Conservation (phyloP, 495 filamentous ascomycete species). For the Penicillium macrosclerotiorum region DNA sequence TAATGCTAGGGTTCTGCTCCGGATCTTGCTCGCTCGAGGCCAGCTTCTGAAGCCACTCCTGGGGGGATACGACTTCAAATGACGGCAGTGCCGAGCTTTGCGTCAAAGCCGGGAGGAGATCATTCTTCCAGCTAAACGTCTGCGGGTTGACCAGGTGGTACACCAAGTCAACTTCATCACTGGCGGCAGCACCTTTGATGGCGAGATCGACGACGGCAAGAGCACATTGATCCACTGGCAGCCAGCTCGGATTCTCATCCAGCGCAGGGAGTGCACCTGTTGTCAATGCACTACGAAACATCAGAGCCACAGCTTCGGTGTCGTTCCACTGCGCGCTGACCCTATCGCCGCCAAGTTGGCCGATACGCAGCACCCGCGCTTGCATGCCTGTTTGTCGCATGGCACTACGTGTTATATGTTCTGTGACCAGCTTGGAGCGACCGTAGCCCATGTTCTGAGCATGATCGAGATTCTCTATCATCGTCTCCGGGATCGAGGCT, state of each 20-base stretch:
- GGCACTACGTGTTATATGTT: slow-evolving; percentile 48
- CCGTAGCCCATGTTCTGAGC: slow-evolving; percentile 58
- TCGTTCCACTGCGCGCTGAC: slow-evolving; percentile 59
- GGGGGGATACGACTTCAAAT: slow-evolving; percentile 45
- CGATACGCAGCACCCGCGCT: slow-evolving; percentile 52
- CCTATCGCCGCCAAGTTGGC: slow-evolving; percentile 61
- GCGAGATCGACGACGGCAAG: slow-evolving; percentile 27
- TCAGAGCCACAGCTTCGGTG: slow-evolving; percentile 61
- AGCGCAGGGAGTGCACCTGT: slow-evolving; percentile 54
- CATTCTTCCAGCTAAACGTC: slow-evolving; percentile 51
- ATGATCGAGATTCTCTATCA: slow-evolving; percentile 44
- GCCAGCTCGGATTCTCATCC: slow-evolving; percentile 55
- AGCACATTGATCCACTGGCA: slow-evolving; percentile 34
- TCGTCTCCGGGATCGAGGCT: slow-evolving; percentile 43
- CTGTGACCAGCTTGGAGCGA: slow-evolving; percentile 62
- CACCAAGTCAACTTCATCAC: slow-evolving; percentile 29
- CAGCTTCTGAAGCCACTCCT: slow-evolving; percentile 52
- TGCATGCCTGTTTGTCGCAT: slow-evolving; percentile 35
- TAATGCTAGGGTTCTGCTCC: slow-evolving; percentile 56
- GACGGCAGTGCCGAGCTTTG: slow-evolving; percentile 29
- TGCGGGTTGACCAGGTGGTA: slow-evolving; percentile 53
- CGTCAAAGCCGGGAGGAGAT: slow-evolving; percentile 51
- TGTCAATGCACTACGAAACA: slow-evolving; percentile 51
- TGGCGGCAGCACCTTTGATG: background rate
- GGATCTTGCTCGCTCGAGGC: slow-evolving; percentile 45